Conservation (phyloP, 177 flowering plant species). For the Vitis hybrid region DNA sequence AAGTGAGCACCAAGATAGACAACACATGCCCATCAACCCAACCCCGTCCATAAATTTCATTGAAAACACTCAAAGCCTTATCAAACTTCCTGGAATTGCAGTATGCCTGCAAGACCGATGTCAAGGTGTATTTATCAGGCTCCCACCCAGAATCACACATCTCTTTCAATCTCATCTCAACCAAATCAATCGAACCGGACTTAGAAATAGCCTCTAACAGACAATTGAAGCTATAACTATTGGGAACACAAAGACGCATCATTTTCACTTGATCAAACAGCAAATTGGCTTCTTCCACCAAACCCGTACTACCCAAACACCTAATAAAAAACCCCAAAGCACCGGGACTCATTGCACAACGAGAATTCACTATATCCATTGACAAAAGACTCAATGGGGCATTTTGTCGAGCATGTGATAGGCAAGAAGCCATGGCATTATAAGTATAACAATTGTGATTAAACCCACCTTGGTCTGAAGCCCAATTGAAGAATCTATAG, state of each 20-base stretch:
- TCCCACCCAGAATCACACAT: slow-evolving; percentile 55
- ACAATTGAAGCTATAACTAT: slow-evolving; percentile 75
- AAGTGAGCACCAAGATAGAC: slow-evolving; percentile 51
- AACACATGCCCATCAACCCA: slow-evolving; percentile 67
- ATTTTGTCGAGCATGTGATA: slow-evolving; percentile 49
- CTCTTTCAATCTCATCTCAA: slow-evolving; percentile 65
- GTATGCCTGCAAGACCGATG: slow-evolving; percentile 65
- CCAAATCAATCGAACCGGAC: slow-evolving; percentile 38
- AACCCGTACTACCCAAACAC: slow-evolving; percentile 69
- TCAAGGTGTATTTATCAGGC: slow-evolving; percentile 63
- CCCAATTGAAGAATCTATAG: slow-evolving; percentile 68
- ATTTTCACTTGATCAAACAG: slow-evolving; percentile 54
- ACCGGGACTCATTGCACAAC: slow-evolving; percentile 63
- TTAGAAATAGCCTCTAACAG: slow-evolving; percentile 66
- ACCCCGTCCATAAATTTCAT: slow-evolving; percentile 48
- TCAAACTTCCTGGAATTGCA: slow-evolving; percentile 61
- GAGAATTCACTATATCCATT: slow-evolving; percentile 33
- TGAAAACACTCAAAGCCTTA: slow-evolving; percentile 56
- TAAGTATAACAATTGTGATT: slow-evolving; percentile 63
- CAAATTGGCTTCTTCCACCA: slow-evolving; percentile 59
- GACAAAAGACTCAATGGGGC: slow-evolving; percentile 43
- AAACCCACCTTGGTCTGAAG: slow-evolving; percentile 53
- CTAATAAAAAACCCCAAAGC: slow-evolving; percentile 74
- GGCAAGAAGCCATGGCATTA: slow-evolving; percentile 77
- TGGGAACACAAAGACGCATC: slow-evolving; percentile 56